phyloP scores from a whole-genome alignment of 2,329 filamentous ascomycete genomes.

The Epichloe festucae region DNA sequence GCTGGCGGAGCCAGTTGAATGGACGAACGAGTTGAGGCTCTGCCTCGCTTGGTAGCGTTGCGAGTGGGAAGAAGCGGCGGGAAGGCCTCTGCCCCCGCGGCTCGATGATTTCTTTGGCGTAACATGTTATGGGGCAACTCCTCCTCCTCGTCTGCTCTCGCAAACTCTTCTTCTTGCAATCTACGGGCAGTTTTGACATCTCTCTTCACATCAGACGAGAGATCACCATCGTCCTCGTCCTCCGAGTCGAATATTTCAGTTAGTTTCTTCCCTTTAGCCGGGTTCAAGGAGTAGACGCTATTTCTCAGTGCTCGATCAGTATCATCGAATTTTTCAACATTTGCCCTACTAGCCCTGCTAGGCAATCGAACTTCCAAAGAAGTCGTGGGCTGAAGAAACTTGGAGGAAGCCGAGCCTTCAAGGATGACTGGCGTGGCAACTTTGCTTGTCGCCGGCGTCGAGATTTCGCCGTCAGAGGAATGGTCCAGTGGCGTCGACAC shows the following conservation, averaged over 20 bases:
- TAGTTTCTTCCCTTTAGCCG: constrained; percentile 30
- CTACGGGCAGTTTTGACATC: constrained; percentile 21
- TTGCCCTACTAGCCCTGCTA: constrained; percentile 11
- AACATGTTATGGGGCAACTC: constrained; percentile 4
- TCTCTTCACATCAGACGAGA: constrained; percentile 11
- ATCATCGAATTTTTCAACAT: constrained; percentile 10
- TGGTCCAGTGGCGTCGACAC: constrained; percentile 17
- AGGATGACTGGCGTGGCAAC: constrained; percentile 20
- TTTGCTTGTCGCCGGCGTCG: constrained; percentile 25
- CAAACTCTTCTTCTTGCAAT: constrained; percentile 22
- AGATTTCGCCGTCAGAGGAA: constrained; percentile 20
- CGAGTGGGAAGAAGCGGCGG: constrained; percentile 6
- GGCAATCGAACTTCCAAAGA: constrained; percentile 20
- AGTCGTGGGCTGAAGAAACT: not conserved
- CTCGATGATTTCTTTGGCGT: constrained; percentile 1
- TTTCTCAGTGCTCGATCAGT: constrained; percentile 18
- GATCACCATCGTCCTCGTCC: constrained; percentile 21
- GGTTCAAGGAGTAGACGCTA: constrained; percentile 35
- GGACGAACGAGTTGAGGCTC: constrained; percentile 12
- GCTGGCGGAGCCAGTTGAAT: constrained; percentile 10
- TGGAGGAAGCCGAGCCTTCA: constrained; percentile 6
- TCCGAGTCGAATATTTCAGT: constrained; percentile 28
- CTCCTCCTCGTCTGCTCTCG: constrained; percentile 5
- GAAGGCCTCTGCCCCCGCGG: not conserved
- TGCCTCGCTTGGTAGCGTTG: constrained; percentile 12